Base-by-base conservation (phyloP, 768 basidiomycete genomes). In the Mycena chlorophos region DNA sequence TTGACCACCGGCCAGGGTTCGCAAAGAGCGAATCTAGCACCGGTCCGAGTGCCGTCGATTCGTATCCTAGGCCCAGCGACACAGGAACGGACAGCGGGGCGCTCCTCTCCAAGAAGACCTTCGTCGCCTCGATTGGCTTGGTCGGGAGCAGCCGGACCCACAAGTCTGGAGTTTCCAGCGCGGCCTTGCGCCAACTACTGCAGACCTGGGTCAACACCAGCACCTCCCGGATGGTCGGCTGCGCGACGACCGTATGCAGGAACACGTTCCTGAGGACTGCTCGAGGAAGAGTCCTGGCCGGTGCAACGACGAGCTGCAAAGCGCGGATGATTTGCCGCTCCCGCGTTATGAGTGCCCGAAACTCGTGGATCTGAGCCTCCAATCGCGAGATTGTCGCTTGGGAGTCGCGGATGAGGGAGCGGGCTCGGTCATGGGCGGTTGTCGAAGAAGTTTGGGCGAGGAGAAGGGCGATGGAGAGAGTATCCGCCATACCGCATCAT, bases 131-230 rank as follows among this genome's bases (percentile, higher is more conserved):
- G 14, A 45, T 10, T 26, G 50, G 17, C 27, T 10, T 27, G 39
- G 37, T 26, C 4, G 52, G 57, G 20, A 58, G 49, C 28, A 14
- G 49, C 30, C 40, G 49, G 16, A 28, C 37, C 57, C 57, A 58
- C 4, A 58, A 17, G 40, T 51, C 47, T 16, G 57, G 57, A 5
- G 52, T 54, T n/a, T 39, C 17, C 13, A 46, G 42, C 17, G 52
- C 57, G 17, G 49, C 57, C 6, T 46, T n/a, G 22, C 57, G 23
- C 57, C 57, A 58, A 12, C 39, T 23, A 4, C 17, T 19, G 26
- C 57, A 58, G 17, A 58, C 57, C 3, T 58, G 57, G 43, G 40
- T 51, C 52, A 58, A 23, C 22, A 38, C 42, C 52, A 54, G 26
- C 16, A 58, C 49, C 12, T 49, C 52, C 30, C 46, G 53, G 48